Percentiles rank a stretch among this genome's conserved stretches.
Evolutionary conservation across 2,329 filamentous ascomycete genomes (phyloP).

Genomic region (Diaporthe citrichinensis): DNA sequence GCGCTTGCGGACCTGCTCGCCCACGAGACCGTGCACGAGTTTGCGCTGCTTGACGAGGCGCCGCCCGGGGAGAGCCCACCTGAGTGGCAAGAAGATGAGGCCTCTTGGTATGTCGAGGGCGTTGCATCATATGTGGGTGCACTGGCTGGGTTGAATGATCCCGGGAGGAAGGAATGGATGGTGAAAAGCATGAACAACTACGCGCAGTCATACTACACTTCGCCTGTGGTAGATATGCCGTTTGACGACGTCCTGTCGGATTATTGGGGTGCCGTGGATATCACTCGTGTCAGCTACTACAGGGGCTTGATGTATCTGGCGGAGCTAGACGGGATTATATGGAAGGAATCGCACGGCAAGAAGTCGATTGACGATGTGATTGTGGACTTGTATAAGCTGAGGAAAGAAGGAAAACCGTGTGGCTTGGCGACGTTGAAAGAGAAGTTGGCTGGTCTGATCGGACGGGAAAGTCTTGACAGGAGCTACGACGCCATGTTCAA

Average conservation of each 20-base stretch:
- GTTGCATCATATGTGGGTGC: constrained; percentile 39
- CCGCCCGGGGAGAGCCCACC: neutral
- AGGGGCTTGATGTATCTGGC: constrained; percentile 38
- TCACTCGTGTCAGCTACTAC: constrained; percentile 36
- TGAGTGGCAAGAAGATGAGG: constrained; percentile 25
- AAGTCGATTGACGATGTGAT: constrained; percentile 39
- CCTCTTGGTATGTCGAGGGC: constrained; percentile 38
- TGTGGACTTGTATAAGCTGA: constrained; percentile 37
- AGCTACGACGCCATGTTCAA: constrained; percentile 35
- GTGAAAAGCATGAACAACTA: constrained; percentile 38
- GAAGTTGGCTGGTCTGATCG: constrained; percentile 6
- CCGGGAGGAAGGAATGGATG: constrained; percentile 24
- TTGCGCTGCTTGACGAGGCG: constrained; percentile 32
- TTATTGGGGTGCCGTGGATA: constrained; percentile 37
- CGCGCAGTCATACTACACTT: constrained; percentile 40
- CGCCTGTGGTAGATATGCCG: constrained; percentile 11
- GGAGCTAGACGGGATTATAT: constrained; percentile 36
- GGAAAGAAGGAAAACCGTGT: constrained; percentile 21
- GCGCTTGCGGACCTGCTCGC: constrained; percentile 36
- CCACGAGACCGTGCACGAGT: constrained; percentile 41
- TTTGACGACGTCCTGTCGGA: constrained; percentile 28
- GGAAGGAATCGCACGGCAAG: constrained; percentile 13
- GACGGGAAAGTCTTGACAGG: neutral
- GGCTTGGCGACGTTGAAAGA: constrained; percentile 7
- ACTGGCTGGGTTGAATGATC: constrained; percentile 34